Base-by-base conservation (phyloP, 768 basidiomycete genomes). In the Pleurotus ostreatus region DNA sequence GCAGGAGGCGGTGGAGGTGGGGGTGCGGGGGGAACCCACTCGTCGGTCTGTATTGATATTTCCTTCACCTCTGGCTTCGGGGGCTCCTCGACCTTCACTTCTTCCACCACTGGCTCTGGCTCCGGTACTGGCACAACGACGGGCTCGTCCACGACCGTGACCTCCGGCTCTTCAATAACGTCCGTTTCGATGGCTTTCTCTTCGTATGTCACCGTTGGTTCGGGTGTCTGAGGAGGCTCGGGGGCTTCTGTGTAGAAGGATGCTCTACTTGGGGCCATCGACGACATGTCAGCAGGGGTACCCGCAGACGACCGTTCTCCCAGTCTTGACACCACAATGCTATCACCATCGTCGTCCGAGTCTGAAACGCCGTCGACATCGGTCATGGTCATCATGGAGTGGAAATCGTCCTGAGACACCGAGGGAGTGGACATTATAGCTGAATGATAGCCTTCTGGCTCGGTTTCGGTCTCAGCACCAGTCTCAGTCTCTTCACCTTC, bases 21-120 rank as follows among this genome's bases (percentile, higher is more conserved):
- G 1, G 74, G 67, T 1, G 73, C 66, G 7, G 78, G 74, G 9
- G 82, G 82, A 12, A 66, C 71, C 87, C 85, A 88, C 49, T 79
- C 78, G 59, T 94, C 92, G 1, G 91, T 93, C 72, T 94, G 91
- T 34, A 86, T 83, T 2, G 84, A 88, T 58, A 84, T 88, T 62
- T 94, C 91, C 65, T 76, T 84, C 30, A 82, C 70, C 61, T 89
- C 85, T 0, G 84, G 82, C 66, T 84, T 88, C 9, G 81, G 82
- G 57, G 61, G 70, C 18, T 63, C 65, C 47, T 69, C 63, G 5
- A 69, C 66, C 46, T 68, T 60, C 1, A 61, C 57, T 25, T 16
- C 22, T 18, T 39, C 51, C 20, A 73, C 57, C 23, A 76, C 63
- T 22, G 72, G 74, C 34, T 71, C 69, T 2, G 74, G 74, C 18